phyloP scores from a whole-genome alignment of 768 basidiomycete genomes.

The Phylloporus arenicola region DNA sequence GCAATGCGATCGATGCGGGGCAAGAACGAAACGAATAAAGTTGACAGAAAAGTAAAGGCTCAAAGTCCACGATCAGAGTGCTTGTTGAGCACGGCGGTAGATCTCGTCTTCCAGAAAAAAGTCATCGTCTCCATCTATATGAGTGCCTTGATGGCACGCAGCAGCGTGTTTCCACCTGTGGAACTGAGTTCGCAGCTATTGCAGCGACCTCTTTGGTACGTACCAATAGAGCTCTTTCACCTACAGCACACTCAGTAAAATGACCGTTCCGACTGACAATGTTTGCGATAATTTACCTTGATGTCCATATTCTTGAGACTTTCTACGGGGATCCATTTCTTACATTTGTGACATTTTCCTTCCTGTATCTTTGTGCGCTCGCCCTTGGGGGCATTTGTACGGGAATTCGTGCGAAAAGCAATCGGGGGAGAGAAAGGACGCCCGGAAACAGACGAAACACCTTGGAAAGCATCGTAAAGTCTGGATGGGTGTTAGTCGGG shows the following conservation, averaged over 20 bases:
- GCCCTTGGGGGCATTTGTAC: constrained; percentile 47
- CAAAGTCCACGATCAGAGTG: background rate
- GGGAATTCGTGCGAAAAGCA: constrained; percentile 47
- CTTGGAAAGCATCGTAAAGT: constrained; percentile 31
- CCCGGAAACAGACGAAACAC: constrained; percentile 63
- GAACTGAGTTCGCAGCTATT: constrained; percentile 5
- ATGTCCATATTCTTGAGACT: constrained; percentile 69
- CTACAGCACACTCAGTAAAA: constrained; percentile 28
- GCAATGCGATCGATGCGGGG: constrained; percentile 2
- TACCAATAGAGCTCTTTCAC: constrained; percentile 76
- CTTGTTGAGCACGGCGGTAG: constrained; percentile 23
- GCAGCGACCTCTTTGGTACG: constrained; percentile 19
- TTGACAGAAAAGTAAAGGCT: background rate
- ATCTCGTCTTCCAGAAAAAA: constrained; percentile 52
- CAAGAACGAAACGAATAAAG: constrained; percentile 11
- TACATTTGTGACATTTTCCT: constrained; percentile 76
- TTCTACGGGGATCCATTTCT: constrained; percentile 66
- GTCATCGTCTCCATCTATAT: constrained; percentile 51
- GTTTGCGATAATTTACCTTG: constrained; percentile 42
- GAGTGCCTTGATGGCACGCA: constrained; percentile 59
- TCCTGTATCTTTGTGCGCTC: constrained; percentile 58
- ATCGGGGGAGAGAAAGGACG: constrained; percentile 75
- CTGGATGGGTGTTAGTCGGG: background rate
- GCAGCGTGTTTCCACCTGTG: constrained; percentile 82
- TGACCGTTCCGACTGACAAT: background rate